phyloP scores from a whole-genome alignment of 2,329 filamentous ascomycete species.

The Penicillium occitanis region DNA sequence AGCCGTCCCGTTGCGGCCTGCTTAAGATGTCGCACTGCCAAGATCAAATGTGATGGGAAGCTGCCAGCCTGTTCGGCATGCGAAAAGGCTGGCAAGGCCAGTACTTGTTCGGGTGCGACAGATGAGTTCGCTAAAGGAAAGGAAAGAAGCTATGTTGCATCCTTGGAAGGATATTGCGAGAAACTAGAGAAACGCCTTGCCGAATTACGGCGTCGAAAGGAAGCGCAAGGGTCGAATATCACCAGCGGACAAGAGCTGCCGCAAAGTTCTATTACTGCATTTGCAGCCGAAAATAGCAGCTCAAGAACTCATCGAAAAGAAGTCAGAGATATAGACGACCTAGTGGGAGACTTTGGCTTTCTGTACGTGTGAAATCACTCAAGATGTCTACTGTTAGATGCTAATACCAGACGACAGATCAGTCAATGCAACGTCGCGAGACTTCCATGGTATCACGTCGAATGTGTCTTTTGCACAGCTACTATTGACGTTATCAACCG shows the following conservation, averaged over 20 bases:
- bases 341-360: constrained; percentile 92
- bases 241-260: constrained; percentile 29
- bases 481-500: constrained; percentile 67
- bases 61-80: constrained; percentile 93
- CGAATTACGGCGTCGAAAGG: constrained; percentile 41
- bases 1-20: constrained; percentile 78
- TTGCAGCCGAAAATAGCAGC: constrained; percentile 29
- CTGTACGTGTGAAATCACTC: constrained; percentile 52
- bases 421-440: constrained; percentile 89
- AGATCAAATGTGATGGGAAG: constrained; percentile 98
- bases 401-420: constrained; percentile 56
- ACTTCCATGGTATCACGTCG: constrained; percentile 79
- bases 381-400: constrained; percentile 10
- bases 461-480: constrained; percentile 24
- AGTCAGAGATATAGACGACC: constrained; percentile 81
- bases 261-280: constrained; percentile 40
- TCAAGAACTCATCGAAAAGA: constrained; percentile 58
- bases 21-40: constrained; percentile 80
- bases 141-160: constrained; percentile 93
- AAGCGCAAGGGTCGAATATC: constrained; percentile 23
- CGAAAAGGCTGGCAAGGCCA: constrained; percentile 82
- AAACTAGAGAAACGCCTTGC: constrained; percentile 75
- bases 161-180: constrained; percentile 87
- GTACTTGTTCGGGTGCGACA: constrained; percentile 88
- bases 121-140: constrained; percentile 96